Base-by-base conservation (phyloP, 768 basidiomycete genomes). In the Serendipita sp. region DNA sequence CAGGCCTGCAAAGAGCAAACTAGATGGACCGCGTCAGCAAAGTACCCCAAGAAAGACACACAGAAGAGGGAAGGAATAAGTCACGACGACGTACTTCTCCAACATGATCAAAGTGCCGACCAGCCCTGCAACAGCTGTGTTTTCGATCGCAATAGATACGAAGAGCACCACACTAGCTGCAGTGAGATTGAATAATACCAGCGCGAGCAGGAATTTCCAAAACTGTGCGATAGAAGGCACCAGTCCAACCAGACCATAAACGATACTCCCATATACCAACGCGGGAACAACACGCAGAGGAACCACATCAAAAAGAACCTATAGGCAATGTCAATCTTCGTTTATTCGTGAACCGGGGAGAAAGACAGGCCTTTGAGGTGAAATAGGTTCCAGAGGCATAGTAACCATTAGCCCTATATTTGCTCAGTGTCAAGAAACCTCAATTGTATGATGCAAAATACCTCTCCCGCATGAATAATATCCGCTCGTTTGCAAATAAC, bases 381-480 rank as follows among this genome's bases (percentile, higher is more conserved):
- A 98, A 98, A 78, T 98, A 99, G 7, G 93, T 94, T 71, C 94
- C 86, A 1, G 96, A 88, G 0, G 92, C 90, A 74, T 99, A 99
- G 74, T 99, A 99, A 11, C 96, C 96, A 69, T 99, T 99, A 1
- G 93, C 85, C 68, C 92, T 94, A 73, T 45, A 64, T 30, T 30
- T 16, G 63, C 56, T 28, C 10, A 53, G 66, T 11, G 64, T 44
- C 46, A 65, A 24, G 37, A 30, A 63, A 7, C 24, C 44, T 30
- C 28, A 51, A 45, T 18, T 35, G 13, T 51, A 47, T 48, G 38
- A 3, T 34, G 13, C 32, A 1, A 70, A 80, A 47, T 67, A 94
- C 89, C 95, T 81, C 75, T 99, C 96, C n/a, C 96, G 86, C 84
- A 97, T 97, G 77, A 98, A 99, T 58, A 99, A 75, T 65, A 98